Conservation (phyloP, 169 alveolate genomes). For the Perkinsus marinus region DNA sequence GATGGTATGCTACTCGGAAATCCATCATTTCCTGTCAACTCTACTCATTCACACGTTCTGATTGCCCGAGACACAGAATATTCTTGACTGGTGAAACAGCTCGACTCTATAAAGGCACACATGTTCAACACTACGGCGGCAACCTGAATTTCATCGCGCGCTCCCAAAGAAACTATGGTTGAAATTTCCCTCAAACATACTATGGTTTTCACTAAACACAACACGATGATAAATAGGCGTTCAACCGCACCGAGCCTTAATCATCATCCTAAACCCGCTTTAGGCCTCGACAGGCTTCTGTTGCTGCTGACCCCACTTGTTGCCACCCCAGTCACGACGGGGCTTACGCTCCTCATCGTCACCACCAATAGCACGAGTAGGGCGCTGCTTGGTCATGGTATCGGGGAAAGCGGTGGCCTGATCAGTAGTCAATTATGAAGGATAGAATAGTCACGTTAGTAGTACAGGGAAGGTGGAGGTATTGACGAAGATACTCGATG, state of each 20-base stretch:
- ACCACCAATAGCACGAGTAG: not conserved
- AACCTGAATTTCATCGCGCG: no score
- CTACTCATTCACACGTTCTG: no score
- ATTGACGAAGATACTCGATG: constrained; percentile 6
- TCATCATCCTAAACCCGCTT: not conserved
- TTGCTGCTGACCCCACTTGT: not conserved
- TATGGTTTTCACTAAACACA: not conserved
- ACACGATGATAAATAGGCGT: not conserved
- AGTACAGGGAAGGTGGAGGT: not conserved
- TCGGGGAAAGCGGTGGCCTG: not conserved
- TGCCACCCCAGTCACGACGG: not conserved
- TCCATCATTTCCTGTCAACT: no score
- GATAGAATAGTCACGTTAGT: no score
- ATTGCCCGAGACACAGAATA: no score
- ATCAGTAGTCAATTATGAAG: no score
- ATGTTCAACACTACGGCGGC: no score
- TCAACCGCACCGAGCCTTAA: not conserved
- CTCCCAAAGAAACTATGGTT: no score
- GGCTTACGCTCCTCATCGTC: not conserved
- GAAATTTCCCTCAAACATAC: no score
- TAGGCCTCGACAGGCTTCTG: not conserved
- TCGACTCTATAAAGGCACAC: no score
- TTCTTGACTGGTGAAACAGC: no score
- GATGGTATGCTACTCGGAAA: no score
- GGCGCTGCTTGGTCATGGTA: not conserved